Base-by-base conservation (phyloP, 2,329 filamentous ascomycete species). In the Aspergillus unguis region DNA sequence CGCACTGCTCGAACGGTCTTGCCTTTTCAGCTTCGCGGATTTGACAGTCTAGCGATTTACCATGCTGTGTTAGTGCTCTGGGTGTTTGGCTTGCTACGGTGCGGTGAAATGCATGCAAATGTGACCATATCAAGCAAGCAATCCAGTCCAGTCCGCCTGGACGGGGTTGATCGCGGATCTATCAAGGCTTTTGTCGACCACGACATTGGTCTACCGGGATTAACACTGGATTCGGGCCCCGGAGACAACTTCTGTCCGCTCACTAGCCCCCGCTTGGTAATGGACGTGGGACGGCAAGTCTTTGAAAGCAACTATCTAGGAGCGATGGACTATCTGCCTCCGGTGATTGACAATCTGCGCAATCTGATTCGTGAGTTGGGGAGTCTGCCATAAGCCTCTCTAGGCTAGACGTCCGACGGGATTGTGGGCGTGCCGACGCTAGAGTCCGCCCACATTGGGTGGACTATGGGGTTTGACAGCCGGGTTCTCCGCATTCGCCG, bases 21-120 rank as follows among this genome's bases (percentile, higher is more conserved):
- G 10, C 48, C 48, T 6, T 50, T 43, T 23, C 48, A 50, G n/a
- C 41, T 50, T 11, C 48, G 48, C 17, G 48, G 48, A 5, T 50
- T 50, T 17, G 48, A 45, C 10, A 44, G 10, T 28, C 17, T 50
- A 32, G 41, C 48, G 4, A 37, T 50, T 5, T 50, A 50, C 23
- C 48, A 50, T 23, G 48, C 48, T 1, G 27, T 44, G 1, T 5
- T 50, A 4, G 36, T 33, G 4, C 42, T 50, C 3, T 50, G 48
- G 48, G 48, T 50, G 3, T 50, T 50, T 27, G 48, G 48, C 4
- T 28, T 50, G n/a, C 17, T 50, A 4, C 35, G 36, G 26, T 45
- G 48, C 9, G 48, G 41, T 26, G 48, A 50, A 10, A 38, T n/a
- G 5, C 32, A 44, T 4, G 32, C n/a, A 6, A 17, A 32, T 28